These are phyloP conservation scores for Hortiboletus rubellus DNA, from an alignment of 1,284 basidiomycete species.

Conservation along the genomic window DNA sequence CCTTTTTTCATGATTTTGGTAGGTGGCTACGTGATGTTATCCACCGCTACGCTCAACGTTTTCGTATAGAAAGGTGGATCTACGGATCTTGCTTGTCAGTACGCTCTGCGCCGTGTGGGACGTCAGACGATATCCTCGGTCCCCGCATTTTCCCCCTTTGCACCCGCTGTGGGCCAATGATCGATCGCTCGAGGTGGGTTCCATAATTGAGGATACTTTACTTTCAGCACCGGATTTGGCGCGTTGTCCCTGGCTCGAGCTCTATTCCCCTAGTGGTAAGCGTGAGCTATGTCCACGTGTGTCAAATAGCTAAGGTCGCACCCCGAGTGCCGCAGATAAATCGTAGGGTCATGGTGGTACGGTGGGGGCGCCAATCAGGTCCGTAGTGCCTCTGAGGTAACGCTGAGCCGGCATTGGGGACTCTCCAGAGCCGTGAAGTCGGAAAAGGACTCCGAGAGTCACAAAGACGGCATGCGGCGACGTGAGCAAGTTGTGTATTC, in stretches of 20 bases:
- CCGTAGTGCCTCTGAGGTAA: neutral
- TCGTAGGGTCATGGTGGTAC: neutral
- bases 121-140: neutral
- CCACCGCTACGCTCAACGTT: neutral
- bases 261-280: neutral
- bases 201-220: neutral
- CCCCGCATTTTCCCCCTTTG: neutral
- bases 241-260: neutral
- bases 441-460: neutral
- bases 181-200: neutral
- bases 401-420: neutral
- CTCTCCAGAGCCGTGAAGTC: neutral
- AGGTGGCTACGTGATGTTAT: neutral
- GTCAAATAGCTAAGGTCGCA: neutral
- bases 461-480: neutral
- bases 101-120: neutral
- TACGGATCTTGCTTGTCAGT: neutral
- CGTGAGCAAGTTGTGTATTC: neutral
- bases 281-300: neutral
- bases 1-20: neutral
- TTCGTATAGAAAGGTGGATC: neutral
- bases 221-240: neutral
- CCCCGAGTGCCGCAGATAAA: neutral
- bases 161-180: neutral
- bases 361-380: neutral